These are phyloP conservation scores for Inonotus obliquus DNA, from an alignment of 1,284 basidiomycete species.

Conservation along the genomic window DNA sequence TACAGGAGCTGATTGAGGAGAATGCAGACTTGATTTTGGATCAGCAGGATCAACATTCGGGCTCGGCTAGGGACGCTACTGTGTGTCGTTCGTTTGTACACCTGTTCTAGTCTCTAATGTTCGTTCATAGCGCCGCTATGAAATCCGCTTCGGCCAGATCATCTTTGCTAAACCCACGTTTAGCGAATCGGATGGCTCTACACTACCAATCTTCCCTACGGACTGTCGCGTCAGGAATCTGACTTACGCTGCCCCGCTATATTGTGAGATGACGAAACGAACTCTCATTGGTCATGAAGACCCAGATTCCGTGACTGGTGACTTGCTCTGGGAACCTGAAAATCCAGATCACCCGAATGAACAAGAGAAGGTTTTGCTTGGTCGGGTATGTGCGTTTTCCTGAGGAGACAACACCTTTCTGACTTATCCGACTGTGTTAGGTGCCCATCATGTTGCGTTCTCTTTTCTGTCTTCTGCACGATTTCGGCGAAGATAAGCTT, in stretches of 20 bases:
- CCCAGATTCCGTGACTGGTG: constrained; percentile 76
- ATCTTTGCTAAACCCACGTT: constrained; percentile 93
- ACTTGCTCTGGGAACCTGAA: constrained; percentile 79
- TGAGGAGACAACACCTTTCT: constrained; percentile 1
- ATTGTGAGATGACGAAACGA: constrained; percentile 93
- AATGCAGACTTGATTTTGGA: constrained; percentile 91
- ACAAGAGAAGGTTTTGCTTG: not conserved
- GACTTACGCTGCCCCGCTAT: constrained; percentile 94
- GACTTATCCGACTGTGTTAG: constrained; percentile 36
- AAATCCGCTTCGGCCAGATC: constrained; percentile 97
- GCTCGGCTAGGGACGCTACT: constrained; percentile 68
- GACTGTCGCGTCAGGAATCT: constrained; percentile 93
- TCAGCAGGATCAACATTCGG: constrained; percentile 94
- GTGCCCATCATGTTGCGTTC: constrained; percentile 98
- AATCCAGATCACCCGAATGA: constrained; percentile 47
- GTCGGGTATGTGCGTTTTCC: not conserved
- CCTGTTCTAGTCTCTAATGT: not conserved
- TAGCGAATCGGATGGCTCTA: constrained; percentile 94
- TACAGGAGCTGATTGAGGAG: constrained; percentile 99
- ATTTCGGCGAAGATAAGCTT: constrained; percentile 74
- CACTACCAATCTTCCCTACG: constrained; percentile 94
- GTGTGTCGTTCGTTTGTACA: constrained; percentile 25
- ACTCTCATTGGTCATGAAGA: constrained; percentile 79
- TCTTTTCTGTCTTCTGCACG: constrained; percentile 89
- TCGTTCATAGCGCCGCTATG: constrained; percentile 77